phyloP scores from a whole-genome alignment of 345 rosid genomes.

The Eucalyptus erythrocorys region DNA sequence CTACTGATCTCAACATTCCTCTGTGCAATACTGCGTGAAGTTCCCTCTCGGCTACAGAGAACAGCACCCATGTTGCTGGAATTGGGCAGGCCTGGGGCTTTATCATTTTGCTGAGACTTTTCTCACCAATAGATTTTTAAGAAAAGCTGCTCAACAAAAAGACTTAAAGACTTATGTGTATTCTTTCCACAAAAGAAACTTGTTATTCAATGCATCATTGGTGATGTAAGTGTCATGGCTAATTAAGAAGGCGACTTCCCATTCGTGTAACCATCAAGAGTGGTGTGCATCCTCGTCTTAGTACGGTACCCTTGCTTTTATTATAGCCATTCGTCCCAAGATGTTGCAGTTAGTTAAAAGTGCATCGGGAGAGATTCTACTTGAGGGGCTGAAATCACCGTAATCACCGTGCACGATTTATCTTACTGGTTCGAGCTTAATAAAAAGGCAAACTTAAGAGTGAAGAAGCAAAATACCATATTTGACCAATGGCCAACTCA shows the following conservation, averaged over 20 bases:
- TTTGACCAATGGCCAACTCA: too few species aligned
- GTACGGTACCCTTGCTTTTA: not conserved
- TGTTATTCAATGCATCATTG: not conserved
- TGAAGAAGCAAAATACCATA: too few species aligned
- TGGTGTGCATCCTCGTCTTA: not conserved
- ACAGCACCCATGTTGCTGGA: not conserved
- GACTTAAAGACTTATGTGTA: not conserved
- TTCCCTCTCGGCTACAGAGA: not conserved
- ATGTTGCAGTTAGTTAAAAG: not conserved
- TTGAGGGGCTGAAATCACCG: not conserved
- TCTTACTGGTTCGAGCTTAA: not conserved
- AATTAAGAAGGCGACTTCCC: not conserved
- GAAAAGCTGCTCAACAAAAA: not conserved
- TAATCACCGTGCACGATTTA: not conserved
- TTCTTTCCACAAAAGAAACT: not conserved
- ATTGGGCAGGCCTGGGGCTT: not conserved
- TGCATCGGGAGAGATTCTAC: not conserved
- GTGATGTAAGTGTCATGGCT: not conserved
- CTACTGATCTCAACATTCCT: not conserved
- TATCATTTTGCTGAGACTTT: not conserved
- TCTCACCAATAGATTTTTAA: not conserved
- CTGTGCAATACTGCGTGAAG: not conserved
- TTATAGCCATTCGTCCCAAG: not conserved
- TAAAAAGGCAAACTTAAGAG: too few species aligned
- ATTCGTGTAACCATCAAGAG: not conserved